Evolutionary conservation across 2,329 filamentous ascomycete genomes (phyloP), one percentile per base, ranked within the genome.

Genomic region (Akanthomyces dipterigenus): DNA sequence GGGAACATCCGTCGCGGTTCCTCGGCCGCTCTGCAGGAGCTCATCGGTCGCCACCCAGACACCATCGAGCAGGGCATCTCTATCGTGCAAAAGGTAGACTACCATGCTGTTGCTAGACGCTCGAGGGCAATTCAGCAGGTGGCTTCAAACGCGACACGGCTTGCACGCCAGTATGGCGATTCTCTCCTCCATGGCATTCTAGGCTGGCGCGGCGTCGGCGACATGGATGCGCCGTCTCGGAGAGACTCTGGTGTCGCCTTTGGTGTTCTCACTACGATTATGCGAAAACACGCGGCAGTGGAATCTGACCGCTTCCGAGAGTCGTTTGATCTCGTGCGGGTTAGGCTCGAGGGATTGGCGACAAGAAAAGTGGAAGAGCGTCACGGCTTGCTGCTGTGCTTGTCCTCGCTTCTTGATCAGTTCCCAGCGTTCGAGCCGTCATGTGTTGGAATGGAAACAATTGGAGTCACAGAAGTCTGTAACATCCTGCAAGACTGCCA

Each of bases 1-100:
- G 95, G 95, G 3, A 99, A 99, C 67, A 96, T 99, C 67, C 84
- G 95, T 57, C 85, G 95, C 66, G 95, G 93, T 3, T 88, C 93
- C 34, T 98, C 95, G 28, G 95, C 95, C 48, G 95, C 95, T 2
- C 77, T 99, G 42, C 95, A 99, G 71, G 95, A 99, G 71, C 81
- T 99, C 16, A 89, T 98, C 63, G 95, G 95, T 12, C 86, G 95
- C 11, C 93, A 99, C 74, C 93, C 95, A 0, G 88, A 97, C 68
- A 92, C 84, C 0, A 85, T 98, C 38, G 78, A 82, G 18, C 80
- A 92, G 68, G 95, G 93, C 0, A 98, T 99, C 61, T 76, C 85
- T 46, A 81, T 98, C 2, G 91, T 98, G 0, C 95, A 98, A 70
- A 83, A 85, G 2, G 90, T 98, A 1, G 95, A 99, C 70, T 99